Evolutionary conservation across 345 rosid species (phyloP), one percentile per base, ranked within the genome.

Genomic region (Ailanthus altissimus): DNA sequence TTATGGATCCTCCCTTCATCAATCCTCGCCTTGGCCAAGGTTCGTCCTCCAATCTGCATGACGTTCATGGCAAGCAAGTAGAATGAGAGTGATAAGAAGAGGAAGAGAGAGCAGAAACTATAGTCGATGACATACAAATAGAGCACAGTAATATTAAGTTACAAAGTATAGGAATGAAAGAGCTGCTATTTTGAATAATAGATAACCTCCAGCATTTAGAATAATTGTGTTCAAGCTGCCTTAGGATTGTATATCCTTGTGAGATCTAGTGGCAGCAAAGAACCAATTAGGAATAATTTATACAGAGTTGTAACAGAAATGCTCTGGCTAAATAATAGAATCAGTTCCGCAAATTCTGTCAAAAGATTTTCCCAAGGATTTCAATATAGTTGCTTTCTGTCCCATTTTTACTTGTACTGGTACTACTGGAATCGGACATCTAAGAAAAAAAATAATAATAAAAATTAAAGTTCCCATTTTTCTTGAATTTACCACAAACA

Each of bases 1-100:
- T 73, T 93, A 62, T 93, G 99, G 99, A 90, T 93, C 79, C 88
- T 96, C 0, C 99, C 98, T 46, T 89, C 94, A 4, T 93, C 97
- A 0, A 42, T 93, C 25, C 93, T 95, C 2, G 94, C 97, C 23
- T 77, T 92, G 75, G 86, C 89, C 56, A 91, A 88, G 83, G 69
- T 96, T 75, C 80, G 28, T 18, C 99, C 97, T 8, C 98, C 97
- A 0, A 89, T 96, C 20, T 96, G 98, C 80, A 90, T 93, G 98
- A 87, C 57, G 81, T 92, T 93, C 83, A 58, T 81, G 5, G 71
- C 86, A 0, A 43, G 80, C 58, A 81, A 79, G 50, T 87, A 81
- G 68, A 73, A 1, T 1, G 9, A 21, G 1, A 9, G 10, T 15
- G 73, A 54, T n/a, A 18, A 8, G n/a, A 8, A 65, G 28, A 42